phyloP scores from a whole-genome alignment of 345 rosid genomes.

The Eutrema yunnanense region DNA sequence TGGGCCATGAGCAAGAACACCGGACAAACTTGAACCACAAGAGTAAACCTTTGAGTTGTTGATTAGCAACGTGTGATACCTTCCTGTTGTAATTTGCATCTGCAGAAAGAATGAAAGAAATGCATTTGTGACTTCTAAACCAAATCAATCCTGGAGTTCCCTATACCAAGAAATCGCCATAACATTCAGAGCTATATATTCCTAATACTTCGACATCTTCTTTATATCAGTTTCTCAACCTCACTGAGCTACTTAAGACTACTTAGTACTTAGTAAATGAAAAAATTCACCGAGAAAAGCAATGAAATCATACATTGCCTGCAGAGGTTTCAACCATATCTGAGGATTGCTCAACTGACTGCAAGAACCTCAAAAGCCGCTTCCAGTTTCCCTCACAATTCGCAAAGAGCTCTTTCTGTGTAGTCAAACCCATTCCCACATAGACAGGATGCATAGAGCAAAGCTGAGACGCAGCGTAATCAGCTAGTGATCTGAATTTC shows the following conservation, averaged over 20 bases:
- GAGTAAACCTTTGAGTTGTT: slow-evolving; percentile 81
- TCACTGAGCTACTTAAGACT: not conserved
- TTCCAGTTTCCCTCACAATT: slow-evolving; percentile 88
- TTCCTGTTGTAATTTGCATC: slow-evolving; percentile 96
- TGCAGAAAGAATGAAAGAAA: slow-evolving; percentile 31
- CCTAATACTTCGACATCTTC: not conserved
- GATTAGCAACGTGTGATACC: slow-evolving; percentile 82
- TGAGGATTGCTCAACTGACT: slow-evolving; percentile 70
- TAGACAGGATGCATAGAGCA: slow-evolving; percentile 51
- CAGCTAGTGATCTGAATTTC: slow-evolving; percentile 72
- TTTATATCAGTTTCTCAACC: not conserved
- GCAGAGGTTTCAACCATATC: slow-evolving; percentile 70
- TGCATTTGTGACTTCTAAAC: slow-evolving; percentile 1
- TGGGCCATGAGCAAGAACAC: slow-evolving; percentile 93
- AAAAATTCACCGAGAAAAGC: not conserved
- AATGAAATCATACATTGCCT: slow-evolving; percentile 70
- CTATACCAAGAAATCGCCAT: not conserved
- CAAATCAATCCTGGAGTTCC: not conserved
- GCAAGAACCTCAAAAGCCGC: slow-evolving; percentile 82
- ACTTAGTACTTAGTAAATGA: not conserved
- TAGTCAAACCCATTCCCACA: slow-evolving; percentile 42
- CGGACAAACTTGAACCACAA: slow-evolving; percentile 83
- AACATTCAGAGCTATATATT: not conserved
- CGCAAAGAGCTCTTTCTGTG: slow-evolving; percentile 59
- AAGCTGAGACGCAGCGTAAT: slow-evolving; percentile 76